Conservation (phyloP, 225 moss, liverwort and hornwort genomes). For the Polytrichum commune region DNA sequence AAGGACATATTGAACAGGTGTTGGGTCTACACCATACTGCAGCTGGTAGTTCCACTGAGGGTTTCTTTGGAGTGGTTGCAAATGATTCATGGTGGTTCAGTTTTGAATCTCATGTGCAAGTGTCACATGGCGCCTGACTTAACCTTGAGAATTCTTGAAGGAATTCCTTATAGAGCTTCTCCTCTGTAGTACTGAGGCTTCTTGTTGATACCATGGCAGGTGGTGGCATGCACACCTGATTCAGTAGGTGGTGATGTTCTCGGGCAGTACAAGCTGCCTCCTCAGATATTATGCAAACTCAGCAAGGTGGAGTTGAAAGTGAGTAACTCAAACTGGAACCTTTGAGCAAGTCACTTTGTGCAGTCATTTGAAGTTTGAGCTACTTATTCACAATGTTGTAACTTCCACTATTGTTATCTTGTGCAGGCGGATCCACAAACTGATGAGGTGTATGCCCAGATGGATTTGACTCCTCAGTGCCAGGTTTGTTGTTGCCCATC, state of each 20-base stretch:
- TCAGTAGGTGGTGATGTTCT: slow-evolving; percentile 4
- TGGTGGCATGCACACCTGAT: slow-evolving; percentile 2
- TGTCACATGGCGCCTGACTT: not conserved
- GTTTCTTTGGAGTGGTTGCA: not conserved
- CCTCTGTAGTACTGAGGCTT: not conserved
- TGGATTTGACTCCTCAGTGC: slow-evolving; percentile 31
- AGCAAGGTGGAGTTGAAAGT: slow-evolving; percentile 5
- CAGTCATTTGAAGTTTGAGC: not conserved
- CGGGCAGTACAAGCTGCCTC: not conserved
- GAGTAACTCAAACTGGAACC: not conserved
- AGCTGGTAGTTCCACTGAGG: no score
- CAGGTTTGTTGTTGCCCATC: slow-evolving; percentile 22
- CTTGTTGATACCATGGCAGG: not conserved
- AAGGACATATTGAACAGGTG: slow-evolving; percentile 64
- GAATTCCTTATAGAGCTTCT: not conserved
- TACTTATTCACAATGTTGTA: no score
- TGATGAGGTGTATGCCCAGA: slow-evolving; percentile 70
- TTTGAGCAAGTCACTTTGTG: not conserved
- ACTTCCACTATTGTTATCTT: not conserved
- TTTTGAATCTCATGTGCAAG: not conserved
- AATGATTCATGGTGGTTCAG: not conserved
- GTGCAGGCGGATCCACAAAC: slow-evolving; percentile 68
- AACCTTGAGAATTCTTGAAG: not conserved
- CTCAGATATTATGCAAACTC: slow-evolving; percentile 1
- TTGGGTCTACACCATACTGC: not conserved